Evolutionary conservation across 208 protist genomes (phyloP), one percentile per base, ranked within the genome.

Genomic region (Acanthamoeba triangularis): DNA sequence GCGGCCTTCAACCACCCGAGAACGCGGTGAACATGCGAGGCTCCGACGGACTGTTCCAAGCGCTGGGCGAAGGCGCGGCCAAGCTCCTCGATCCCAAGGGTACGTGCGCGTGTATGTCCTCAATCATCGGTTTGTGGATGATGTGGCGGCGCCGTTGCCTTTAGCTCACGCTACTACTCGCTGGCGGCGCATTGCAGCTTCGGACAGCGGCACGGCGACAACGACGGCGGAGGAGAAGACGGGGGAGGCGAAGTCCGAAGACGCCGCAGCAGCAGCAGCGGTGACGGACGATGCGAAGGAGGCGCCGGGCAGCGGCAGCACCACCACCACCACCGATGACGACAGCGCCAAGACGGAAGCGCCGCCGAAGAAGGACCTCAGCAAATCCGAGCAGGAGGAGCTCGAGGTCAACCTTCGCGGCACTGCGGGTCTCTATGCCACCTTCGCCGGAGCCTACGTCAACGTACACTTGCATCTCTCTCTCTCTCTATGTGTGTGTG

Each of bases 361-460:
- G 76, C 35, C 35, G 20, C 16, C 0, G 35, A 11, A 76, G 67
- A 37, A 13, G 35, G 67, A 2, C 67, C n/a, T 76, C 67, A 30
- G 13, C 67, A 76, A 76, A 37, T 41, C n/a, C 3, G 69, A 20
- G 23, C 25, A 41, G 33, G 18, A 30, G 61, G 41, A 88, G 30
- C n/a, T 41, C 28, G 41, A 10, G 25, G 59, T 88, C 49, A 88
- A 88, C 28, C 80, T 88, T 13, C 41, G 80, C 30, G 80, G 80
- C 14, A 88, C 80, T 63, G 80, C 80, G 6, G 80, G 80, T 13
- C 80, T 88, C 49, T 88, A 65, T 10, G 80, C 80, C 49, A 54
- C 41, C 14, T 37, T 88, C 7, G 52, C 41, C 30, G 49, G 28
- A 14, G 80, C 49, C 52, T 54, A 65, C 25, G 18, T 28, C 80